Evolutionary conservation across 441 rosid genomes (phyloP).

Genomic region (Francoa sonchifolia): DNA sequence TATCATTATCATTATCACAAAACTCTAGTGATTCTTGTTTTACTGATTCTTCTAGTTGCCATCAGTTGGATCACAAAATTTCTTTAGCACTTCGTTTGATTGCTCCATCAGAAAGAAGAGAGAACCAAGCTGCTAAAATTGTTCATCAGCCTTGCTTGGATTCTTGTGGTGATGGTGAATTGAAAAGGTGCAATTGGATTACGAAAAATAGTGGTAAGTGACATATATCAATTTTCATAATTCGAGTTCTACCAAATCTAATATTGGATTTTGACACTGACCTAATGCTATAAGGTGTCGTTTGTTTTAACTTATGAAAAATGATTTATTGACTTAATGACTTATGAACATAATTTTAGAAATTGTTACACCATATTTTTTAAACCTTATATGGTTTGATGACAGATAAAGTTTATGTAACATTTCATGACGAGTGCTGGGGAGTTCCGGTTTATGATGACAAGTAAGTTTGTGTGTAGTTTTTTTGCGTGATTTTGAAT

Average conservation of each 20-base stretch:
- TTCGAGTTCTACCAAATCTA: neutral
- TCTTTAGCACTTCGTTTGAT: neutral
- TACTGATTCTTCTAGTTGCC: neutral
- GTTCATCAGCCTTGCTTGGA: neutral
- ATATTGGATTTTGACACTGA: neutral
- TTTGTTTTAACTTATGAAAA: neutral
- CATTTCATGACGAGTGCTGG: conserved; percentile 90
- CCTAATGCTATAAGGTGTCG: neutral
- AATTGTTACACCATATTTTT: too few relatives aligned
- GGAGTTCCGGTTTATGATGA: conserved; percentile 87
- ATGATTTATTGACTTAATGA: neutral
- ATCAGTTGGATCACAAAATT: neutral
- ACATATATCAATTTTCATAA: neutral
- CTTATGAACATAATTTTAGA: too few relatives aligned
- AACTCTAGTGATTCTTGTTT: neutral
- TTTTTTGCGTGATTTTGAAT: too few relatives aligned
- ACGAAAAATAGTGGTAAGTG: conserved; percentile 3
- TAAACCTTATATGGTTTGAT: too few relatives aligned
- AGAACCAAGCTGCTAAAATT: neutral
- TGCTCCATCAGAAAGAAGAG: neutral
- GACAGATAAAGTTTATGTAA: conserved; percentile 34
- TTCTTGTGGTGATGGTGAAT: too few relatives aligned
- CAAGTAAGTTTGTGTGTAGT: conserved; percentile 3
- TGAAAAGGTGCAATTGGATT: neutral
- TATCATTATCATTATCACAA: neutral